phyloP scores from a whole-genome alignment of 495 filamentous ascomycete genomes.

The Cenococcum geophilum region DNA sequence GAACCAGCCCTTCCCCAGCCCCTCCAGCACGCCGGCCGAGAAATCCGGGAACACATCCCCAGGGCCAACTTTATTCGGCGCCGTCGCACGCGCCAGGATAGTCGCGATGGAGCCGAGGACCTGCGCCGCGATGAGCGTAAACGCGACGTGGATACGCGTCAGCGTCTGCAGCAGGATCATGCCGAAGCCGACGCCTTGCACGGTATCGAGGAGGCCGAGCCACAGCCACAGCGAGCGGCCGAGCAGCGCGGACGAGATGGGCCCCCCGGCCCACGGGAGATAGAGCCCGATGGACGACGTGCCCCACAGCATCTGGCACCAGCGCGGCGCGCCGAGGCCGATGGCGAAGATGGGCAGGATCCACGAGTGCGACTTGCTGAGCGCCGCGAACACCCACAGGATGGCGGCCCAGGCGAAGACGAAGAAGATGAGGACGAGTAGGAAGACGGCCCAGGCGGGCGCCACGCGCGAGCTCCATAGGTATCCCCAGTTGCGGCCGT shows the following conservation, averaged over 20 bases:
- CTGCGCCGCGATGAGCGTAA: slow-evolving; percentile 52
- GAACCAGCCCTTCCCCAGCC: slow-evolving; percentile 55
- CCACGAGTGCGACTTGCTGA: slow-evolving; percentile 55
- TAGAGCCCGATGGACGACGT: slow-evolving; percentile 52
- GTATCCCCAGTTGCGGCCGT: slow-evolving; percentile 59
- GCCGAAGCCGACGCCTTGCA: slow-evolving; percentile 57
- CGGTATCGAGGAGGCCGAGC: slow-evolving; percentile 57
- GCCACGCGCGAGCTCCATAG: slow-evolving; percentile 51
- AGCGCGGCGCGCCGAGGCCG: slow-evolving; percentile 56
- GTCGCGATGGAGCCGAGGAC: slow-evolving; percentile 51
- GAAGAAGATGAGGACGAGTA: slow-evolving; percentile 55
- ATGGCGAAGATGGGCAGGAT: slow-evolving; percentile 62
- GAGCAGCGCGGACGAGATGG: slow-evolving; percentile 47
- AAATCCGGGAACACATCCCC: slow-evolving; percentile 61
- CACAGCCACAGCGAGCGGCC: slow-evolving; percentile 58
- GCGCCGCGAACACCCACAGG: slow-evolving; percentile 45
- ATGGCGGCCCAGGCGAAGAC: slow-evolving; percentile 49
- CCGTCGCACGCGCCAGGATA: slow-evolving; percentile 53
- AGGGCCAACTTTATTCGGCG: slow-evolving; percentile 54
- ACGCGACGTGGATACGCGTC: slow-evolving; percentile 54
- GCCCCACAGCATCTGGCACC: slow-evolving; percentile 62
- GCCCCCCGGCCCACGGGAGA: slow-evolving; percentile 52
- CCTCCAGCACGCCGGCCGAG: slow-evolving; percentile 40
- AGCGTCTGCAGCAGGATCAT: slow-evolving; percentile 60
- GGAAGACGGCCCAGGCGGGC: slow-evolving; percentile 47